These are phyloP conservation scores for Eucalyptus decipiens DNA, from an alignment of 345 rosid genomes.

Conservation along the genomic window DNA sequence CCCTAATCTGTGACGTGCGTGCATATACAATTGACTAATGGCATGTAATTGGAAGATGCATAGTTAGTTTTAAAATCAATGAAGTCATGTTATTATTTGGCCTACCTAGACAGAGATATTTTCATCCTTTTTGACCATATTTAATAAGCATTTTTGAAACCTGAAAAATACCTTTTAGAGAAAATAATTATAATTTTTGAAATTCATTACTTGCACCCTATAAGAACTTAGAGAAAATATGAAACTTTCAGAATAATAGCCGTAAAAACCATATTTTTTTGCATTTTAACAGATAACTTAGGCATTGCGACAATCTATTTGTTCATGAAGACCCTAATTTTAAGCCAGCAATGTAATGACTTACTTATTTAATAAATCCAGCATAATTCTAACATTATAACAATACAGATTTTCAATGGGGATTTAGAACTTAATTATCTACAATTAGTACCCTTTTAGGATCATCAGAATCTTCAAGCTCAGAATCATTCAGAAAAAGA, in stretches of 20 bases:
- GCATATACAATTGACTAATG: neutral
- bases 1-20: neutral
- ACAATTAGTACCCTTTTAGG: fast-evolving
- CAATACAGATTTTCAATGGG: fast-evolving
- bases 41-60: neutral
- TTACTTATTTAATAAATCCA: neutral
- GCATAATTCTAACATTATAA: neutral
- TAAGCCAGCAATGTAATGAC: neutral
- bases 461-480: neutral
- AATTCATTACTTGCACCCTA: neutral
- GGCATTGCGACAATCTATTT: fast-evolving
- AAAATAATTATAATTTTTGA: neutral
- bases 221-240: neutral
- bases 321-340: neutral
- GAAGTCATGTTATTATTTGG: neutral
- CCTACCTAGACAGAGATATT: neutral
- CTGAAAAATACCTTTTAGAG: neutral
- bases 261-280: fast-evolving
- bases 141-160: neutral
- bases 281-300: neutral
- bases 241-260: neutral
- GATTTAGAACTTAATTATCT: neutral
- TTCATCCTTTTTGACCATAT: fast-evolving
- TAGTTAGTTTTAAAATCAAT: neutral
- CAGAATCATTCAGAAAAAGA: fast-evolving